phyloP scores from a whole-genome alignment of 345 rosid species.

The Physaria fendleri region DNA sequence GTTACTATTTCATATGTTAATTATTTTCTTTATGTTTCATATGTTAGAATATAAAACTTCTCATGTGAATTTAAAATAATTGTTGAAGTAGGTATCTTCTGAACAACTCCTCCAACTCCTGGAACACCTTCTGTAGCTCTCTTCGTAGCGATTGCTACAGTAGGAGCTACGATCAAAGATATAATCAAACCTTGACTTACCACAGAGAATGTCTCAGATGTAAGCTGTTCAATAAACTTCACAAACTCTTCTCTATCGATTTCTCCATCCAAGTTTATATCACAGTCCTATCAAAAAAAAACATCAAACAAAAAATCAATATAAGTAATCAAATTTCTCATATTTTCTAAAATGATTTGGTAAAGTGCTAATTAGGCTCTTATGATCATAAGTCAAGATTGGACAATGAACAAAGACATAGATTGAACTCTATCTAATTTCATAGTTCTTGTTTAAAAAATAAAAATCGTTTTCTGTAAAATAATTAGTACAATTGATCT shows the following conservation, averaged over 20 bases:
- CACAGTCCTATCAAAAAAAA: constrained; percentile 49
- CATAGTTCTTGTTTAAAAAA: too few species aligned
- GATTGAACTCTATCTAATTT: too few species aligned
- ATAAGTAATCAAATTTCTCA: not conserved
- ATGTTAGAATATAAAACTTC: too few species aligned
- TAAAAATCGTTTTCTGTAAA: too few species aligned
- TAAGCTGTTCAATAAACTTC: constrained; percentile 49
- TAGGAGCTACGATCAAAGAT: constrained; percentile 78
- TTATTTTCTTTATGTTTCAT: too few species aligned
- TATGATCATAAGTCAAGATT: too few species aligned
- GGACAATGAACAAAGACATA: too few species aligned
- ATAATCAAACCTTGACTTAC: constrained; percentile 80
- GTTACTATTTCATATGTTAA: too few species aligned
- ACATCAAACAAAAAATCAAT: not conserved
- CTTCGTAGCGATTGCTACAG: constrained; percentile 84
- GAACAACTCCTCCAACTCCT: constrained; percentile 74
- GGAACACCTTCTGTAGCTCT: constrained; percentile 85
- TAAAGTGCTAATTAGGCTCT: too few species aligned
- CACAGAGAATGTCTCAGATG: constrained; percentile 52
- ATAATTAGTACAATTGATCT: too few species aligned
- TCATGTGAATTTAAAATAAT: too few species aligned
- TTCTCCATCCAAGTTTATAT: constrained; percentile 72
- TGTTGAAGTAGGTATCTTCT: constrained; percentile 64
- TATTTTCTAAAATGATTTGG: not conserved
- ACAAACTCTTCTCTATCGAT: constrained; percentile 70